Conservation (phyloP, 2,329 filamentous ascomycete species). For the Alternaria sp. region DNA sequence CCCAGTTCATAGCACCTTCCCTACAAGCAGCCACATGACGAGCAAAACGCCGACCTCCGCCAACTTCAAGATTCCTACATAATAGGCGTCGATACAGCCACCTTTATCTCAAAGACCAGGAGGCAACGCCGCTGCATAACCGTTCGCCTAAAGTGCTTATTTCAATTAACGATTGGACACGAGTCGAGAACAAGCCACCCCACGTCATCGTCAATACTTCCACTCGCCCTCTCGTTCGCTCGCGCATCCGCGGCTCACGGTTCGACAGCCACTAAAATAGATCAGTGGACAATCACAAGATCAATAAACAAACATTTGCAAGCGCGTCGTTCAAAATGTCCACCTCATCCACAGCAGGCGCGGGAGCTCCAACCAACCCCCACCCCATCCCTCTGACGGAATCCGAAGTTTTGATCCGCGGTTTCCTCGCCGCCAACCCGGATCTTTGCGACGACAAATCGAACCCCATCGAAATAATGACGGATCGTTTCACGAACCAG, state of each 20-base stretch:
- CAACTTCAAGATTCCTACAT: conserved; percentile 20
- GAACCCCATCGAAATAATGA: conserved; percentile 44
- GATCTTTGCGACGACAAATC: conserved; percentile 35
- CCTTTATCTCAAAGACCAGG: background rate
- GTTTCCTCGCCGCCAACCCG: conserved; percentile 43
- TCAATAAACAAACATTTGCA: conserved; percentile 4
- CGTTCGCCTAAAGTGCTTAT: conserved; percentile 1
- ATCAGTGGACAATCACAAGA: conserved; percentile 6
- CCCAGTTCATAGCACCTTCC: conserved; percentile 18
- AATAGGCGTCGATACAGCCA: background rate
- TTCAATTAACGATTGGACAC: background rate
- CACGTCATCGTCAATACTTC: conserved; percentile 13
- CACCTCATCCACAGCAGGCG: conserved; percentile 12
- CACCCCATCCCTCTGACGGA: conserved; percentile 37
- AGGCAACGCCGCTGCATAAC: background rate
- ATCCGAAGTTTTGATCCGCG: conserved; percentile 42
- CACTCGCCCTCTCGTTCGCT: conserved; percentile 4
- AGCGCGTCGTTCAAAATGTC: conserved; percentile 13
- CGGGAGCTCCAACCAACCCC: conserved; percentile 15
- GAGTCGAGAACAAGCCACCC: conserved; percentile 15
- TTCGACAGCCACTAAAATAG: conserved; percentile 5
- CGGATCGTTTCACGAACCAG: conserved; percentile 53
- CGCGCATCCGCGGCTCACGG: background rate
- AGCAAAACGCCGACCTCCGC: conserved; percentile 41
- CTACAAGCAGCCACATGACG: conserved; percentile 29